phyloP scores from a whole-genome alignment of 768 basidiomycete genomes.

The Mycena capillaripes region DNA sequence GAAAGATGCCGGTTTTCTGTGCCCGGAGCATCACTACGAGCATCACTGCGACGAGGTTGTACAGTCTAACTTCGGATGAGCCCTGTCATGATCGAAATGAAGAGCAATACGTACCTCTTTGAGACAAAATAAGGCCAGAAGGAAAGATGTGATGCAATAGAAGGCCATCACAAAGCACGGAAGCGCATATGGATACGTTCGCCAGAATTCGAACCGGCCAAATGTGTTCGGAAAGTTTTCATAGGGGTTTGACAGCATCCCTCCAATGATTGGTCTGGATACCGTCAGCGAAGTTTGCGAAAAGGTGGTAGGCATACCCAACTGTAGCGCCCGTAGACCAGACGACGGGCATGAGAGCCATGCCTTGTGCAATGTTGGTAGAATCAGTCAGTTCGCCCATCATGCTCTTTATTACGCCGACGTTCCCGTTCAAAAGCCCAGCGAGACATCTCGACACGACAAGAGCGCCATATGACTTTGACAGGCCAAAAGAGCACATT shows the following conservation, averaged over 20 bases:
- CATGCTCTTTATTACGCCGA: constrained; percentile 4
- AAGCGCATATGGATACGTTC: constrained; percentile 2
- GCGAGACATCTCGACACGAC: not conserved
- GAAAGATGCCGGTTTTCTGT: not conserved
- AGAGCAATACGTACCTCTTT: not conserved
- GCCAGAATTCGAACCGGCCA: constrained; percentile 2
- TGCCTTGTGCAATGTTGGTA: not conserved
- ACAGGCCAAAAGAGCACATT: not conserved
- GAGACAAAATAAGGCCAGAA: not conserved
- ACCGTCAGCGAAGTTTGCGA: not conserved
- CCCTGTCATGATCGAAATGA: not conserved
- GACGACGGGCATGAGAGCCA: not conserved
- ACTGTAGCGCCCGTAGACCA: constrained; percentile 2
- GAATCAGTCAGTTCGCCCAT: not conserved
- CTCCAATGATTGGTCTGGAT: not conserved
- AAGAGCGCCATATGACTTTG: not conserved
- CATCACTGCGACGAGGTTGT: not conserved
- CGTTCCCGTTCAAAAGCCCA: not conserved
- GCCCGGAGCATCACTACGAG: not conserved
- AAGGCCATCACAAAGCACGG: constrained; percentile 1
- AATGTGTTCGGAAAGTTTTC: not conserved
- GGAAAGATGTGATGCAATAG: not conserved
- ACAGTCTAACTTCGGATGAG: not conserved
- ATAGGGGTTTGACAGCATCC: not conserved
- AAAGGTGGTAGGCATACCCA: not conserved